Evolutionary conservation across 2,329 filamentous ascomycete genomes (phyloP).

Genomic region (Fusarium napiforme): DNA sequence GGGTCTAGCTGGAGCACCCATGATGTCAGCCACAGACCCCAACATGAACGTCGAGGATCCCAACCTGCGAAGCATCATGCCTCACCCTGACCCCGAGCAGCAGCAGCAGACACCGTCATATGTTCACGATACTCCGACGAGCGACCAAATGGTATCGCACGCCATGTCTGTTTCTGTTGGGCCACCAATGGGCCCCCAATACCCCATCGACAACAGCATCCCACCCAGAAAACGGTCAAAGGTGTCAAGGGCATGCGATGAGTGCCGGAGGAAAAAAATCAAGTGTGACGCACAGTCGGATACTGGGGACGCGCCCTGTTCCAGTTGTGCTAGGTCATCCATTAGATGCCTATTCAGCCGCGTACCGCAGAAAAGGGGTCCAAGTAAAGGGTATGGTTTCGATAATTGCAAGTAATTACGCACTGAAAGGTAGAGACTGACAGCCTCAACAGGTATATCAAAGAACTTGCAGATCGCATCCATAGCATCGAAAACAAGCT

Average conservation of each 20-base stretch:
- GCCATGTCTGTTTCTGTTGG: conserved; percentile 50
- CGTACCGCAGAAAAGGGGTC: conserved; percentile 87
- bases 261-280: conserved; percentile 89
- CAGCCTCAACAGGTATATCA: conserved; percentile 76
- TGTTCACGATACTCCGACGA: conserved; percentile 51
- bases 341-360: conserved; percentile 86
- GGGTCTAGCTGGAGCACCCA: conserved; percentile 60
- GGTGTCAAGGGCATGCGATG: conserved; percentile 88
- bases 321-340: conserved; percentile 82
- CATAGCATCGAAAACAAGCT: conserved; percentile 85
- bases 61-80: conserved; percentile 56
- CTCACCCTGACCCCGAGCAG: conserved; percentile 54
- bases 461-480: conserved; percentile 87
- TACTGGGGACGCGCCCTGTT: conserved; percentile 77
- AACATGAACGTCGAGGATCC: conserved; percentile 57
- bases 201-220: conserved; percentile 65
- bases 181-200: conserved; percentile 52
- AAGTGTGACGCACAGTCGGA: conserved; percentile 87
- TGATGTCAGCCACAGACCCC: conserved; percentile 60
- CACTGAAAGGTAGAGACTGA: conserved; percentile 7
- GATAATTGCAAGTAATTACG: background rate
- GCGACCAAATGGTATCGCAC: conserved; percentile 53
- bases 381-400: conserved; percentile 79
- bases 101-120: conserved; percentile 52
- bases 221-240: conserved; percentile 83